phyloP scores from a whole-genome alignment of 192 early-diverging fungal species.

The Entomortierella lignicola region DNA sequence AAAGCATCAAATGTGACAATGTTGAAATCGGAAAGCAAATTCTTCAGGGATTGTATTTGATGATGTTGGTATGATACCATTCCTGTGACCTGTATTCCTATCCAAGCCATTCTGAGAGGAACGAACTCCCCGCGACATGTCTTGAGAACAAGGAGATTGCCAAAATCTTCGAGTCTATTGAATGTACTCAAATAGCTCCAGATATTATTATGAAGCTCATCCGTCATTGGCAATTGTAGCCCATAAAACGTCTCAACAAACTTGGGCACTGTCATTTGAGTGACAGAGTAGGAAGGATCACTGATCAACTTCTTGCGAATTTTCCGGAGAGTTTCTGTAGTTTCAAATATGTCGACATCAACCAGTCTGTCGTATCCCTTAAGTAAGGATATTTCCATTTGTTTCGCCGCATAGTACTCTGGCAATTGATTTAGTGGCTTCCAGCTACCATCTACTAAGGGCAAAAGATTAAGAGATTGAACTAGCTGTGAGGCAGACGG shows the following conservation, averaged over 20 bases:
- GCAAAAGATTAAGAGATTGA: constrained; percentile 1
- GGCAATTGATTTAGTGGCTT: not conserved
- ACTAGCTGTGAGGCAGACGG: not conserved
- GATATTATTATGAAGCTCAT: not conserved
- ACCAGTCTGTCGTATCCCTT: constrained; percentile 4
- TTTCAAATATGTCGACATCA: constrained; percentile 1
- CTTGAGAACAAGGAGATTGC: constrained; percentile 7
- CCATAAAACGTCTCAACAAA: not conserved
- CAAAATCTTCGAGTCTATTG: not conserved
- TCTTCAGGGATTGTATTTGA: not conserved
- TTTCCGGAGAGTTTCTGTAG: not conserved
- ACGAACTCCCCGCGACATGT: constrained; percentile 1
- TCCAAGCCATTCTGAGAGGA: not conserved
- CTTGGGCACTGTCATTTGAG: not conserved
- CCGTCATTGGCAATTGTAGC: not conserved
- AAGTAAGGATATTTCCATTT: not conserved
- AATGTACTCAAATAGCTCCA: not conserved
- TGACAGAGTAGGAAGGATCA: not conserved
- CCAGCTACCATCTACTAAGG: constrained; percentile 18
- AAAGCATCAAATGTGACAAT: constrained; percentile 1
- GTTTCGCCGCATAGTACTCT: not conserved
- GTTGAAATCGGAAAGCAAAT: not conserved
- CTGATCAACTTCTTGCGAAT: constrained; percentile 4
- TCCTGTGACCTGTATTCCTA: not conserved
- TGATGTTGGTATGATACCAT: too few relatives aligned